A percentile compares a stretch with the other conserved stretches of the same genome.
Conservation (phyloP, 176 grass and related monocot species). For the Elymus sibiricus region DNA sequence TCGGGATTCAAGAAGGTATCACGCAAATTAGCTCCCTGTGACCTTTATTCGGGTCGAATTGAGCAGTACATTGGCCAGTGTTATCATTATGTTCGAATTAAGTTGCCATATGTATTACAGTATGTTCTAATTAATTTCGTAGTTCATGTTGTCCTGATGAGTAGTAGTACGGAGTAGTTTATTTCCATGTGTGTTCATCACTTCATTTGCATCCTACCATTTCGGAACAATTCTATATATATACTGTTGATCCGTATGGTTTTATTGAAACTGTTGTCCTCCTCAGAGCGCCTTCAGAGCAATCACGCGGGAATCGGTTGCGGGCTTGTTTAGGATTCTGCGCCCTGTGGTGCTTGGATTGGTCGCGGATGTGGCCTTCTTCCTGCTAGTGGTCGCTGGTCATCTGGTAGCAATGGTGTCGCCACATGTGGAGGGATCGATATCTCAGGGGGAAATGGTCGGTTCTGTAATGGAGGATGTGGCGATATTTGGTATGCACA, state of each 20-base stretch:
- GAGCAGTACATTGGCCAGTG: not conserved
- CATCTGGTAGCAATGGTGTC: not conserved
- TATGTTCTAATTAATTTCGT: not conserved
- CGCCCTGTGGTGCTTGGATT: not conserved
- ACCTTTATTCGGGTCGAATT: not conserved
- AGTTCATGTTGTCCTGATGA: not conserved
- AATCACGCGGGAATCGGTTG: not conserved
- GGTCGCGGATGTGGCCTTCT: not conserved
- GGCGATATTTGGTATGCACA: no score
- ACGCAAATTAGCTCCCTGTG: no score
- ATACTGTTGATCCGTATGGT: not conserved
- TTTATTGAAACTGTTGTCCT: not conserved
- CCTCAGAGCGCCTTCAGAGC: not conserved
- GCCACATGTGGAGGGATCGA: not conserved
- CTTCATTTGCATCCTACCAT: not conserved
- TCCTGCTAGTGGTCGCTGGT: not conserved
- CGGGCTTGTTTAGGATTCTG: not conserved
- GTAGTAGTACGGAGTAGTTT: not conserved
- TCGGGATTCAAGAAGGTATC: not conserved
- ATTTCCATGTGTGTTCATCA: not conserved
- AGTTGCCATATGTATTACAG: not conserved
- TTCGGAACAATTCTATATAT: not conserved
- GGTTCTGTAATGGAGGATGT: no score
- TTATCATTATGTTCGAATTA: not conserved
- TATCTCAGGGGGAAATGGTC: not conserved